Evolutionary conservation across 225 moss, liverwort and hornwort species (phyloP), one percentile per base, ranked within the genome.

Genomic region (Thuidium tamariscinum): DNA sequence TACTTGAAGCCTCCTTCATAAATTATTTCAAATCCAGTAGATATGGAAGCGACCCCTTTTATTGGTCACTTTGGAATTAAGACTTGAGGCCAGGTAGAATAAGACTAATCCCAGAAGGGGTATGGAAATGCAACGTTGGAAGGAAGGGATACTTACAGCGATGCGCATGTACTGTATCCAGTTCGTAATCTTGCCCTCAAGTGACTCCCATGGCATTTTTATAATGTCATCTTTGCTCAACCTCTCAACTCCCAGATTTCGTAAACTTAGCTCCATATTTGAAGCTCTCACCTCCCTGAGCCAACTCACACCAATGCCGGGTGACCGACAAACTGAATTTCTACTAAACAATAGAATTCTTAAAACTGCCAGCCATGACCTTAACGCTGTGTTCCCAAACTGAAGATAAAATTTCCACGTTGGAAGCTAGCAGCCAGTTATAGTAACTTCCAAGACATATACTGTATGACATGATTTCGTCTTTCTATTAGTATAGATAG

Each of bases 141-240:
- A 55, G 67, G 56, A n/a, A 68, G 39, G 41, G 74, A 61, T 27
- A 77, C 97, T 96, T 95, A 96, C 98, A 59, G 98, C 98, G 64
- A 94, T 95, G 77, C 96, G 97, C 98, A 95, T 98, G 59, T 94
- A 95, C 79, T 95, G 95, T 68, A 98, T 95, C 98, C 98, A 98
- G 67, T 95, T 96, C 51, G 93, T 95, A 59, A 98, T 97, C 89
- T 98, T 98, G 79, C 95, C 95, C 90, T 98, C 96, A 13, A 98
- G 94, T 19, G 86, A 91, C 79, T 98, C 98, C 98, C 96, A 98
- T 63, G 91, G 91, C 94, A 96, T 91, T 84, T 96, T 96, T 65
- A 93, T 87, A 9, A 96, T 93, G 83, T 98, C 97, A 69, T 98
- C 96, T 90, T 92, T 97, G 80, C 93, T 97, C 86, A 98, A 65